These are phyloP conservation scores for Xerocomellus amylosporus DNA, from an alignment of 768 basidiomycete genomes.

Conservation along the genomic window DNA sequence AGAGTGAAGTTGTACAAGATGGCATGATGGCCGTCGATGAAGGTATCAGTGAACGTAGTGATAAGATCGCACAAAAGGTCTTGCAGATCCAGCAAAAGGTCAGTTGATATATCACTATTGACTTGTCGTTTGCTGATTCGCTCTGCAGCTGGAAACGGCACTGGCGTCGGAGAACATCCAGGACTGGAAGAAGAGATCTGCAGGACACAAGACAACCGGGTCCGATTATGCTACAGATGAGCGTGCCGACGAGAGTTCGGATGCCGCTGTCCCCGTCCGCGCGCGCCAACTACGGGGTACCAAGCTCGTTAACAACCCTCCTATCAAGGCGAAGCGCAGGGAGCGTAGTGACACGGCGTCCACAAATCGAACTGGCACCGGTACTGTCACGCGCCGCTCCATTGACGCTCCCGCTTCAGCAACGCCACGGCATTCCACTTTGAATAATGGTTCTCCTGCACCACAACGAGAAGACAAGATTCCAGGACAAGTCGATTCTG, in stretches of 20 bases:
- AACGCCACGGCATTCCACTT: slow-evolving; percentile 31
- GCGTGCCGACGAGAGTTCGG: slow-evolving; percentile 59
- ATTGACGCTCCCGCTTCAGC: slow-evolving; percentile 22
- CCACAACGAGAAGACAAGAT: slow-evolving; percentile 35
- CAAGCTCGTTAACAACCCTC: slow-evolving; percentile 33
- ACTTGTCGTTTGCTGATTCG: slow-evolving; percentile 5
- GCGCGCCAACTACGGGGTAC: slow-evolving; percentile 39
- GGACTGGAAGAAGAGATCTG: slow-evolving; percentile 31
- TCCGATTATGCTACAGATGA: slow-evolving; percentile 39
- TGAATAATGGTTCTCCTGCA: slow-evolving; percentile 26
- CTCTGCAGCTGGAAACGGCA: slow-evolving; percentile 67
- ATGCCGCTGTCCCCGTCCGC: slow-evolving; percentile 39
- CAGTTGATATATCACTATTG: slow-evolving; percentile 15
- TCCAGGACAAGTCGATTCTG: slow-evolving; percentile 42
- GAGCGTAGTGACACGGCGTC: slow-evolving; percentile 63
- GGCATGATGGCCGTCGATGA: slow-evolving; percentile 86
- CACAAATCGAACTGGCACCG: slow-evolving; percentile 50
- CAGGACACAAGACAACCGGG: slow-evolving; percentile 20
- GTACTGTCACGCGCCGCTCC: slow-evolving; percentile 27
- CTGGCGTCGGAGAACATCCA: slow-evolving; percentile 54
- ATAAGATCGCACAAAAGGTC: slow-evolving; percentile 86
- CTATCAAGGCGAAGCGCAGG: slow-evolving; percentile 40
- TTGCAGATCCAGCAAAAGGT: slow-evolving; percentile 91
- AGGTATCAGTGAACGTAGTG: slow-evolving; percentile 79
- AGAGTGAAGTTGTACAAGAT: slow-evolving; percentile 62